Percentiles rank a stretch among this genome's conserved stretches.
phyloP scores from a whole-genome alignment of 805 yeast species.

The Debaryomyces castellii region DNA sequence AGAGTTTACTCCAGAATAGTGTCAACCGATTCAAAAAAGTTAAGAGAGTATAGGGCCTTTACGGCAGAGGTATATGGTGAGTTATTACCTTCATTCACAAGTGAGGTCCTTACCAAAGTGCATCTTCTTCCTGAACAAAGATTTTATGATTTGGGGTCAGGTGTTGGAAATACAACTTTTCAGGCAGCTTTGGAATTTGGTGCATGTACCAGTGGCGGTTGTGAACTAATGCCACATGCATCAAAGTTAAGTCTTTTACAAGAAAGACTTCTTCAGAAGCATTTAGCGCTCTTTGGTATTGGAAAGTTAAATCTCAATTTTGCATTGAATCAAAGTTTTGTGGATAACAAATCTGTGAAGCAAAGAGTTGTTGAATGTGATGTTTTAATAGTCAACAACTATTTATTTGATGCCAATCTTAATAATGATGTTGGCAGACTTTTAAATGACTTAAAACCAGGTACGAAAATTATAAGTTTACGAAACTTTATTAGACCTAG shows the following conservation, averaged over 20 bases:
- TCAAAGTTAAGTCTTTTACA: conserved; percentile 66
- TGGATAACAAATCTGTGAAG: conserved; percentile 57
- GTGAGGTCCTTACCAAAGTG: conserved; percentile 61
- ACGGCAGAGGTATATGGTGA: conserved; percentile 93
- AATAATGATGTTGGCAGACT: conserved; percentile 67
- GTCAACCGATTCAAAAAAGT: conserved; percentile 64
- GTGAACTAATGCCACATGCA: conserved; percentile 86
- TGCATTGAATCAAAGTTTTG: conserved; percentile 69
- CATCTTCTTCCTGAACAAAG: conserved; percentile 50
- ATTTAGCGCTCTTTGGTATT: conserved; percentile 66
- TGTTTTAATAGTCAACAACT: conserved; percentile 78
- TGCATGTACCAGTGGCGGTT: conserved; percentile 74
- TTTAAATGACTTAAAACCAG: conserved; percentile 63
- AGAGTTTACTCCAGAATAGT: conserved; percentile 77
- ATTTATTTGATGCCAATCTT: conserved; percentile 74
- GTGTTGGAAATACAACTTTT: conserved; percentile 88
- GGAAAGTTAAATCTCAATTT: conserved; percentile 55
- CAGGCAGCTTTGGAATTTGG: conserved; percentile 90
- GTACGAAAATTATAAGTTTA: conserved; percentile 76
- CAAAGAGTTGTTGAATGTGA: conserved; percentile 59
- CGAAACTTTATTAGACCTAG: conserved; percentile 79
- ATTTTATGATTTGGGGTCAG: conserved; percentile 91
- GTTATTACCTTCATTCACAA: conserved; percentile 72
- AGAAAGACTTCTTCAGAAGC: conserved; percentile 51
- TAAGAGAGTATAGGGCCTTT: conserved; percentile 77